Base-by-base conservation (phyloP, 2,329 filamentous ascomycete genomes). In the Cordyceps cicadae region DNA sequence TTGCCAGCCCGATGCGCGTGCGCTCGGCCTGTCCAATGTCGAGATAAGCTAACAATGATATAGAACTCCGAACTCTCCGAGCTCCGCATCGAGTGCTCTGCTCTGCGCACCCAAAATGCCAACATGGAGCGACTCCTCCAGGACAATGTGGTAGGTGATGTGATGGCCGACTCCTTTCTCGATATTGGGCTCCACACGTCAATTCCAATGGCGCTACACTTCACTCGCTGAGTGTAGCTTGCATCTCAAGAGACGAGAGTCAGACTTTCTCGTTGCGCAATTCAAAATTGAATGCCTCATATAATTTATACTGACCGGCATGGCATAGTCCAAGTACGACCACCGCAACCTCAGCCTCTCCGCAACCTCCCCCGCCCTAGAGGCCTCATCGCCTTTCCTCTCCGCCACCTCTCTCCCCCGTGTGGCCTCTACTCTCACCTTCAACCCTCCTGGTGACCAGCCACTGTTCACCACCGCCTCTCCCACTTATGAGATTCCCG, bases 1-100 rank as follows among this genome's bases (percentile, higher is more conserved):
- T 29, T 24, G 46, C 12, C 39, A 34, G 37, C 49, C 37, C n/a
- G 24, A 46, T 24, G 26, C 37, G 56, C 54, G 45, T 21, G 32
- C 46, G 32, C 54, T 37, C 34, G 48, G 4, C 2, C 24, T 14
- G 34, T 11, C 34, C 24, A 19, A 41, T 26, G n/a, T 4, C 15
- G 9, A 39, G 19, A 34, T 55, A 1, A 34, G 29, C 54, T 58
- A 43, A 62, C 37, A 53, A 53, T 24, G 45, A 1, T 17, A 46
- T 26, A 68, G 67, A 67, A 65, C 43, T 53, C 64, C 45, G 67
- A 68, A 52, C 62, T 68, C 62, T 50, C 59, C 5, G 66, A 67
- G 57, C 57, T 68, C 56, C 67, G 67, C 41, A 60, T 48, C 8
- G 66, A 68, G 59, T 67, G 65, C 62, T 39, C 64, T 21, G 64